These are phyloP conservation scores for Mycena sanguinolenta DNA, from an alignment of 768 basidiomycete species.

Conservation along the genomic window DNA sequence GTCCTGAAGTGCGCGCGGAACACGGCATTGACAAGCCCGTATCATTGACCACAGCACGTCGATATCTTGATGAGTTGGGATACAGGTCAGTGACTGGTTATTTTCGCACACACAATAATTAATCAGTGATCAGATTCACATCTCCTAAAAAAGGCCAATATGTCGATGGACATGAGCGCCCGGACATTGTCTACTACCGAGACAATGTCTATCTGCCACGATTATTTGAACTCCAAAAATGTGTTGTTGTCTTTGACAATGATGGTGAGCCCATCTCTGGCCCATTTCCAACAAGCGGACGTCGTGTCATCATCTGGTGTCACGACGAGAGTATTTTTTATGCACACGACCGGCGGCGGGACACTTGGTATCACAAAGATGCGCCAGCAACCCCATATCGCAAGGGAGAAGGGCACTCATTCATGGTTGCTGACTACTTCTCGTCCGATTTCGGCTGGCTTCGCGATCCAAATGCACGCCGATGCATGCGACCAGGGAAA, in stretches of 20 bases:
- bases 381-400: slow-evolving; percentile 34
- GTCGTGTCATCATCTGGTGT: neutral
- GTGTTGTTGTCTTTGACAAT: slow-evolving; percentile 8
- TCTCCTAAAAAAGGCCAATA: slow-evolving; percentile 39
- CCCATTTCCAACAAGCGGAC: slow-evolving; percentile 10
- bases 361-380: slow-evolving; percentile 3
- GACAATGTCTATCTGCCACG: slow-evolving; percentile 40
- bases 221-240: neutral
- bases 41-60: slow-evolving; percentile 11
- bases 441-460: slow-evolving; percentile 42
- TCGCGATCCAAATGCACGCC: slow-evolving; percentile 22
- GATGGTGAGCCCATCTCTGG: slow-evolving; percentile 15
- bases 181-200: slow-evolving; percentile 35
- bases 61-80: slow-evolving; percentile 28
- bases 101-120: neutral
- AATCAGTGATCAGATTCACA: slow-evolving; percentile 14
- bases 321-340: neutral
- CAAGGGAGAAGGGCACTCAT: slow-evolving; percentile 45
- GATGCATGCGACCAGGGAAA: slow-evolving; percentile 38
- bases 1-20: slow-evolving; percentile 9
- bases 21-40: slow-evolving; percentile 19
- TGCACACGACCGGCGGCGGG: neutral
- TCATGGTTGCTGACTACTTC: too few species aligned
- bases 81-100: slow-evolving; percentile 14
- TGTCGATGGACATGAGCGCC: slow-evolving; percentile 35